Evolutionary conservation across 23 red algal genomes (phyloP).

Genomic region (Gracilariopsis chorda): DNA sequence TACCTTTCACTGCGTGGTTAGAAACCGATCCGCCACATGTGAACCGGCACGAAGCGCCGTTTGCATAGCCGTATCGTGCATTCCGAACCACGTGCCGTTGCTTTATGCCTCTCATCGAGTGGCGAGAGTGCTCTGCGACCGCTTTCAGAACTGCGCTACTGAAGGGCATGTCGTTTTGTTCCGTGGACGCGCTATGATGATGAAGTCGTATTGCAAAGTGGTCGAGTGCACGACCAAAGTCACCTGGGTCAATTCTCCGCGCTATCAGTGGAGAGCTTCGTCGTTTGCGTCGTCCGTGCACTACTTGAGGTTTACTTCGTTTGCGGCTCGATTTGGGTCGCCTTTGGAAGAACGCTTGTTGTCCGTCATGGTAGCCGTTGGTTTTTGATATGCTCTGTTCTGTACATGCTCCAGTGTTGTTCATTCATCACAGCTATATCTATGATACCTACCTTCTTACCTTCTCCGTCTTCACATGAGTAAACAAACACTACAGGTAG

Average conservation of each 20-base stretch:
- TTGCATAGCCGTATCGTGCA: no score
- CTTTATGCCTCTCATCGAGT: not conserved
- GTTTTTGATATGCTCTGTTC: not conserved
- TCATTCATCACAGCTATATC: no score
- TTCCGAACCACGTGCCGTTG: no score
- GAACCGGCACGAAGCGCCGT: no score
- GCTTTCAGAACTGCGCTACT: not conserved
- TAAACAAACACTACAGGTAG: no score
- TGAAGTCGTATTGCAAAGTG: not conserved
- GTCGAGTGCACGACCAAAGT: not conserved
- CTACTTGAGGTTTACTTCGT: not conserved
- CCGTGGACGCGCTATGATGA: constrained; percentile 10
- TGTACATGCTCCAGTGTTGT: no score
- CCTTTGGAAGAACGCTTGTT: not conserved
- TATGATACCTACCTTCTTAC: no score
- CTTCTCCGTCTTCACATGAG: no score
- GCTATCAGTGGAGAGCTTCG: not conserved
- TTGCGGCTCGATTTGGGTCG: not conserved
- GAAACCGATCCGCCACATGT: no score
- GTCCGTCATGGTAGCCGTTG: not conserved
- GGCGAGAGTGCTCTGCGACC: constrained; percentile 1
- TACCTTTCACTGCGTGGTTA: no score
- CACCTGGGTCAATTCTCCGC: not conserved
- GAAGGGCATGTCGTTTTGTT: not conserved
- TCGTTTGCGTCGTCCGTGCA: not conserved